phyloP scores from a whole-genome alignment of 805 yeast species.

The Candida anglica region DNA sequence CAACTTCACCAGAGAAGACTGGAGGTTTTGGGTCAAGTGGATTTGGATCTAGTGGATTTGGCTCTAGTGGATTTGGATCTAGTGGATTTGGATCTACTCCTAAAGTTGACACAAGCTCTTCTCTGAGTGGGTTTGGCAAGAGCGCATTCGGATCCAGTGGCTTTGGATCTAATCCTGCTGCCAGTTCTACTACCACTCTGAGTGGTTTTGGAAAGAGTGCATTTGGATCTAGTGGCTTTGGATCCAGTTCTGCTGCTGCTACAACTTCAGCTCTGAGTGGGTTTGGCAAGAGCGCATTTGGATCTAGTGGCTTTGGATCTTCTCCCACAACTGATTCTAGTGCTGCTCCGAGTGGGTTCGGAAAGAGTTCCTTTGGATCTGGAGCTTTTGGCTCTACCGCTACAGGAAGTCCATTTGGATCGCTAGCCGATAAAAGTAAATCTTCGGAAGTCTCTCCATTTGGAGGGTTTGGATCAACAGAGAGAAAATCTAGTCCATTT shows the following conservation, averaged over 20 bases:
- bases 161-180: slow-evolving; percentile 10
- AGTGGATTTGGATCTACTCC: too few relatives aligned
- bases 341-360: slow-evolving; percentile 5
- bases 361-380: slow-evolving; percentile 12
- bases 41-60: too few relatives aligned
- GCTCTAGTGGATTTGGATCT: too few relatives aligned
- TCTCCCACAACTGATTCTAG: background rate
- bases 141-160: too few relatives aligned
- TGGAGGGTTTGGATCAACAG: background rate
- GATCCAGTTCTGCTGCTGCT: slow-evolving; percentile 5
- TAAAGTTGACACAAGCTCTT: too few relatives aligned
- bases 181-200: too few relatives aligned
- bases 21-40: too few relatives aligned
- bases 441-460: too few relatives aligned
- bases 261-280: slow-evolving; percentile 5
- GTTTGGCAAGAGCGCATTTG: slow-evolving; percentile 14
- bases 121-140: too few relatives aligned
- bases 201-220: slow-evolving; percentile 8
- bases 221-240: slow-evolving; percentile 14
- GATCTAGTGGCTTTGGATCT: slow-evolving; percentile 9
- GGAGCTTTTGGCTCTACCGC: slow-evolving; percentile 9
- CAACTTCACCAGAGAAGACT: too few relatives aligned
- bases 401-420: slow-evolving; percentile 3
- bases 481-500: slow-evolving; percentile 5
- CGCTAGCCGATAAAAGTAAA: background rate